Conservation (phyloP, 139 green algal species). For the Chlamydomonas eustigma region DNA sequence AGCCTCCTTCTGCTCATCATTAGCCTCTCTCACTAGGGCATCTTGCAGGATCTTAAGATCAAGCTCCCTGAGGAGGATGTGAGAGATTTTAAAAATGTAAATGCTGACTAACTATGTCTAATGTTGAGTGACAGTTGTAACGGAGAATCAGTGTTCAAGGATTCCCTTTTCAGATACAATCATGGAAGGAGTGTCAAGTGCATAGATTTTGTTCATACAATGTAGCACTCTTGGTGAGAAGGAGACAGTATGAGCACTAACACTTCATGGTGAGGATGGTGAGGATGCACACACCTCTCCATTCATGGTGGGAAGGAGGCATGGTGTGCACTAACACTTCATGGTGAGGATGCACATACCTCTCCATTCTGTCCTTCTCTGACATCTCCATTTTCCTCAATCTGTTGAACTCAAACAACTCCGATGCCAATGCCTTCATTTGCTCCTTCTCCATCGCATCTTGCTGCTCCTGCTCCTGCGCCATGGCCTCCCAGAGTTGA, state of each 20-base stretch:
- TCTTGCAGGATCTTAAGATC: conserved; percentile 54
- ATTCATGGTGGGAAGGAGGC: neutral
- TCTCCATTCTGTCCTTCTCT: conserved; percentile 39
- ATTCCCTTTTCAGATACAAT: too few relatives aligned
- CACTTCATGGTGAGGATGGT: too few relatives aligned
- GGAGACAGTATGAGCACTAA: neutral
- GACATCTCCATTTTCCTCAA: conserved; percentile 45
- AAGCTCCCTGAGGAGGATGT: conserved; percentile 36
- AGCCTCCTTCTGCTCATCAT: conserved; percentile 39
- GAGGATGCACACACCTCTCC: too few relatives aligned
- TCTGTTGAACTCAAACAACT: conserved; percentile 56
- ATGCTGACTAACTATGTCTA: neutral
- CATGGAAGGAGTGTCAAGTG: too few relatives aligned
- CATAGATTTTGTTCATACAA: too few relatives aligned
- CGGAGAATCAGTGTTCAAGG: too few relatives aligned
- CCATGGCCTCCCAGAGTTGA: neutral
- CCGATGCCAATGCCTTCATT: conserved; percentile 37
- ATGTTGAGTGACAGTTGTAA: too few relatives aligned
- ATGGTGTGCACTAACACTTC: neutral
- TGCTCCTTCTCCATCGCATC: conserved; percentile 25
- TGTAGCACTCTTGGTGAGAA: too few relatives aligned
- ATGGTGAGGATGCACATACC: too few relatives aligned
- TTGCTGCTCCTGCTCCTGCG: conserved; percentile 9
- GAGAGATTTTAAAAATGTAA: neutral
- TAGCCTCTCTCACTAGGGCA: conserved; percentile 40